These are phyloP conservation scores for Penicillium nordicum DNA, from an alignment of 2,329 filamentous ascomycete genomes.

Conservation along the genomic window DNA sequence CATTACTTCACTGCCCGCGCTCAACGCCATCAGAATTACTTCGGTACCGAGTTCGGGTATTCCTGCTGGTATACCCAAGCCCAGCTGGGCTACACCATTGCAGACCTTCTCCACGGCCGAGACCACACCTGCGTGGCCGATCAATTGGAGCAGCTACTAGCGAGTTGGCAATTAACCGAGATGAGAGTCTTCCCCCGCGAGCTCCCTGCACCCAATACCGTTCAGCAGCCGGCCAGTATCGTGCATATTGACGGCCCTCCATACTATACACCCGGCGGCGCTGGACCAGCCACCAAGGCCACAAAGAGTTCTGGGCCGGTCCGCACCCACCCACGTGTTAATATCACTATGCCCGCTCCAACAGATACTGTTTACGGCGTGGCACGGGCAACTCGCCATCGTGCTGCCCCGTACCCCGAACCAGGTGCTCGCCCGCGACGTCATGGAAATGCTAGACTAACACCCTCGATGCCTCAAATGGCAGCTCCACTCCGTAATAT, in stretches of 20 bases:
- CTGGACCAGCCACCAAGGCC: background rate
- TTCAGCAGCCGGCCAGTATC: background rate
- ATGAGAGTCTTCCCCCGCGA: background rate
- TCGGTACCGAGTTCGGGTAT: background rate
- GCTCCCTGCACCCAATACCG: background rate
- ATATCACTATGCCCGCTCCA: background rate
- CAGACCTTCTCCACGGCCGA: background rate
- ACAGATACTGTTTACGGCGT: background rate
- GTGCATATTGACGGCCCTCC: background rate
- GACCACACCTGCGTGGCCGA: background rate
- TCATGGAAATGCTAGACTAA: background rate
- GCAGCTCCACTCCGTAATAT: background rate
- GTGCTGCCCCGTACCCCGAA: background rate
- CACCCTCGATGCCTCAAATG: background rate
- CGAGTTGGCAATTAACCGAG: background rate
- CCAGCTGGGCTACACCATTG: background rate
- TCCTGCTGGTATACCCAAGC: constrained; percentile 4
- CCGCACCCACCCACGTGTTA: background rate
- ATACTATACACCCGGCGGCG: background rate
- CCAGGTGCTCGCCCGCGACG: background rate
- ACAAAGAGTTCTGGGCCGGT: background rate
- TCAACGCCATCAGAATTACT: constrained; percentile 2
- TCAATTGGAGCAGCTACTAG: background rate
- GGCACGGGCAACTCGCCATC: background rate
- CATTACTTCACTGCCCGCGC: background rate